phyloP scores from a whole-genome alignment of 139 green algal species.

The Gonium pectorale region DNA sequence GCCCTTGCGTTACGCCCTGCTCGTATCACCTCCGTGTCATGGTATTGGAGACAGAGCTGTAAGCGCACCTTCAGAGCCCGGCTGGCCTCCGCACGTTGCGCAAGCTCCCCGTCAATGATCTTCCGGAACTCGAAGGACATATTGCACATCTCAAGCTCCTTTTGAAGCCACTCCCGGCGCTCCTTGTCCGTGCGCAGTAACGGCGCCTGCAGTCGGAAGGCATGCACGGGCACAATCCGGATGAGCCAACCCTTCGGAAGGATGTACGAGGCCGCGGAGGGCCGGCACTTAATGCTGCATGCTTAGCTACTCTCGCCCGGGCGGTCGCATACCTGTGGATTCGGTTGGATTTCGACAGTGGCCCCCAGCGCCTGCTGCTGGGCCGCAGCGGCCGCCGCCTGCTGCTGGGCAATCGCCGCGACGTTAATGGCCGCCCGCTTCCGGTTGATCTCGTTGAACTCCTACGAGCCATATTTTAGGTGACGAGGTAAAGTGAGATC shows the following conservation, averaged over 20 bases:
- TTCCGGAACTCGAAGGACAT: slow-evolving; percentile 66
- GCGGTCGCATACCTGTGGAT: slow-evolving; percentile 34
- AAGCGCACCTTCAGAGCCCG: slow-evolving; percentile 41
- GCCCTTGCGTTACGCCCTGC: too few species aligned
- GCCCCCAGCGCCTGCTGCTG: neutral
- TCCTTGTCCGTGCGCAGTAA: slow-evolving; percentile 78
- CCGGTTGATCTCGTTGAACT: neutral
- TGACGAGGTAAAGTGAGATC: too few species aligned
- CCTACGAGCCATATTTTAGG: too few species aligned
- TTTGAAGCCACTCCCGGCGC: slow-evolving; percentile 81
- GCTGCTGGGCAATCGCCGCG: neutral
- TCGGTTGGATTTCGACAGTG: slow-evolving; percentile 76
- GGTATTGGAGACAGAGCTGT: too few species aligned
- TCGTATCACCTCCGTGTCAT: too few species aligned
- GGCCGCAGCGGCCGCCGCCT: neutral
- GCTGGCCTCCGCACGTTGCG: slow-evolving; percentile 57
- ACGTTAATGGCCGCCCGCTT: neutral
- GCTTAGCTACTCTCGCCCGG: too few species aligned
- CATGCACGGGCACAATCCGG: too few species aligned
- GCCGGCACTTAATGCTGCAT: too few species aligned
- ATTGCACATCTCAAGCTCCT: slow-evolving; percentile 79
- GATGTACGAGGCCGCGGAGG: too few species aligned
- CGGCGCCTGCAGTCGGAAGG: slow-evolving; percentile 57
- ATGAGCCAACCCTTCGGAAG: too few species aligned
- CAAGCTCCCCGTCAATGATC: slow-evolving; percentile 87